Base-by-base conservation (phyloP, 192 early-diverging fungal genomes). In the Kickxella alabastrina region DNA sequence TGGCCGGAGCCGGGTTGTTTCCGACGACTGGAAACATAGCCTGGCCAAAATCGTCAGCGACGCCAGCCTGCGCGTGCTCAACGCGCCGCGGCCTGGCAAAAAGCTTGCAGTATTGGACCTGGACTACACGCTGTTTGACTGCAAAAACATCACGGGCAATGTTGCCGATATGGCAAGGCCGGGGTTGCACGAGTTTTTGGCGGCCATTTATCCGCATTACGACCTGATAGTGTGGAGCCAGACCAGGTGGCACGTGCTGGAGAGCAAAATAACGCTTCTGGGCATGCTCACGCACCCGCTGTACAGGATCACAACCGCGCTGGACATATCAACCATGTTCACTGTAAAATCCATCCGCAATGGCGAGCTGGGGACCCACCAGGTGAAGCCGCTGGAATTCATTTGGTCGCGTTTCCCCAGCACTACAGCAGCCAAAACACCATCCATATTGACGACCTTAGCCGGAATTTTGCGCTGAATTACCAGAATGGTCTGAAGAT, bases 171-270 rank as follows among this genome's bases (percentile, higher is more conserved):
- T 89, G 48, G 79, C 80, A 46, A 69, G 83, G 17, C 83, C 83
- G 1, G 83, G 83, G 10, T 44, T 83, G 59, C 82, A 85, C 61
- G 77, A 78, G 52, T 83, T 82, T 65, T 58, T 85, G 57, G 60
- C 86, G 0, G 81, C 82, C 0, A 62, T 80, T 0, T 85, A 85
- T 54, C 80, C 80, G 31, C 67, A 83, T 54, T 90, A 87, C 46
- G 88, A 88, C 52, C 71, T 87, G 46, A 82, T 87, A 7, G 81
- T 90, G 39, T 90, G 87, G 87, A 84, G 83, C 53, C 88, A 90
- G 58, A 90, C 88, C 1, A 69, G 68, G 23, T 87, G 85, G 85
- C 79, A 74, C 29, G 81, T 79, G 12, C 60, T 90, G 9, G 85
- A 90, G 44, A 80, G 82, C 60, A 90, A 90, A 38, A 83, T 90